Evolutionary conservation across 805 yeast species (phyloP).

Genomic region (Yamadazyma takamatsuzukensis): DNA sequence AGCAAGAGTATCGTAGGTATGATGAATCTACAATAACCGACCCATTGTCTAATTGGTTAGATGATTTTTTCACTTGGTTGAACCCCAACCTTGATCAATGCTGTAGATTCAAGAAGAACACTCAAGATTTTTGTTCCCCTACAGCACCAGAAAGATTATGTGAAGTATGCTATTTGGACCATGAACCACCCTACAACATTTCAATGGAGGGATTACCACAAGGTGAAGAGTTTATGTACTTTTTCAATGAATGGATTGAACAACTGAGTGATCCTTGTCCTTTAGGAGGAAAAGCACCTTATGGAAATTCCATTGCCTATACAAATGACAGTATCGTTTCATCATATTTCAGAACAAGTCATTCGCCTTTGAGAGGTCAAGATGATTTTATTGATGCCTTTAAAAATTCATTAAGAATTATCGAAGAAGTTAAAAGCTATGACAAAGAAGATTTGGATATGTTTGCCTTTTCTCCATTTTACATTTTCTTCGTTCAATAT

Average conservation of each 20-base stretch:
- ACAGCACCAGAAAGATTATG: constrained; percentile 68
- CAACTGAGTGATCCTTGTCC: constrained; percentile 90
- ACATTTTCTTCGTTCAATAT: constrained; percentile 90
- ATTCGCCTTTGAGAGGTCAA: constrained; percentile 76
- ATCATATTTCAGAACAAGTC: constrained; percentile 76
- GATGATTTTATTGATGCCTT: constrained; percentile 80
- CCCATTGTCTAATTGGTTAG: constrained; percentile 90
- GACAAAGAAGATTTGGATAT: constrained; percentile 44
- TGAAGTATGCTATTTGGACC: constrained; percentile 63
- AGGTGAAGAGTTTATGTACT: constrained; percentile 62
- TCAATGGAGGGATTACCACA: constrained; percentile 83
- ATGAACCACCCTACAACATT: constrained; percentile 60
- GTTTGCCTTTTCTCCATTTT: constrained; percentile 91
- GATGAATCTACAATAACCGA: constrained; percentile 64
- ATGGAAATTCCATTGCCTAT: constrained; percentile 54
- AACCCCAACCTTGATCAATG: constrained; percentile 86
- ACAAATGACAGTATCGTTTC: constrained; percentile 44
- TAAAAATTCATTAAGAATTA: constrained; percentile 64
- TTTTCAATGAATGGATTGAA: constrained; percentile 76
- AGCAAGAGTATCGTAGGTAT: constrained; percentile 75
- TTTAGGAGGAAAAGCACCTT: constrained; percentile 93
- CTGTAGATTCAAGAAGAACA: constrained; percentile 62
- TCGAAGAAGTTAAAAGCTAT: constrained; percentile 47
- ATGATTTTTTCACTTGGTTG: constrained; percentile 81
- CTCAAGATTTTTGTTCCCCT: constrained; percentile 60